phyloP scores from a whole-genome alignment of 257 asterid species.

The Paraleonurus japonicus region DNA sequence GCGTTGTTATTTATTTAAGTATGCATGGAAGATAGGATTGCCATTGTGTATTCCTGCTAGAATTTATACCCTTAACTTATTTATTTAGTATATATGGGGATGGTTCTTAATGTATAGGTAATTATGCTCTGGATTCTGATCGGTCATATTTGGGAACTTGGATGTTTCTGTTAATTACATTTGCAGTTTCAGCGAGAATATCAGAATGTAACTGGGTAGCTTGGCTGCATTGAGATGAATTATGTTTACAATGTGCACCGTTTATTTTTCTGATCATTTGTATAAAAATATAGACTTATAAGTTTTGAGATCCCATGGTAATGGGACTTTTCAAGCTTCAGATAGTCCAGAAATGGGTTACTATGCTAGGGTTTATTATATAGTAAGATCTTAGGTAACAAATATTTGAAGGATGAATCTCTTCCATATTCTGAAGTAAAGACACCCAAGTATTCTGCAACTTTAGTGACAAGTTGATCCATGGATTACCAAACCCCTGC shows the following conservation, averaged over 20 bases:
- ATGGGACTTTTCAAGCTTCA: background rate
- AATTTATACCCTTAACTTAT: background rate
- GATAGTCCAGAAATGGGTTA: background rate
- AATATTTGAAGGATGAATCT: background rate
- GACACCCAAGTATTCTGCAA: background rate
- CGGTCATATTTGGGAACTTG: background rate
- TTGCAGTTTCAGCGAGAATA: background rate
- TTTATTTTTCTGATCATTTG: background rate
- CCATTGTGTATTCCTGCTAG: background rate
- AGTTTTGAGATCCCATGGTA: background rate
- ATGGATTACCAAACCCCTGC: background rate
- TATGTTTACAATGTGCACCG: background rate
- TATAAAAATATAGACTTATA: background rate
- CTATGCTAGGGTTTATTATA: background rate
- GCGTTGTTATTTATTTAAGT: background rate
- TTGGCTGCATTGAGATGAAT: background rate
- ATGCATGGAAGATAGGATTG: background rate
- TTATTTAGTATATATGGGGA: background rate
- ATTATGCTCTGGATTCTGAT: background rate
- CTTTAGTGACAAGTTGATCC: background rate
- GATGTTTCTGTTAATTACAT: background rate
- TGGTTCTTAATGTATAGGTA: constrained; percentile 4
- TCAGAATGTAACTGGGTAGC: background rate
- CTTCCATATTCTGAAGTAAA: background rate
- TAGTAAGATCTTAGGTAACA: background rate